Percentiles rank a stretch among this genome's conserved stretches.
Conservation (phyloP, 805 yeast species). For the Brettanomyces sp. region DNA sequence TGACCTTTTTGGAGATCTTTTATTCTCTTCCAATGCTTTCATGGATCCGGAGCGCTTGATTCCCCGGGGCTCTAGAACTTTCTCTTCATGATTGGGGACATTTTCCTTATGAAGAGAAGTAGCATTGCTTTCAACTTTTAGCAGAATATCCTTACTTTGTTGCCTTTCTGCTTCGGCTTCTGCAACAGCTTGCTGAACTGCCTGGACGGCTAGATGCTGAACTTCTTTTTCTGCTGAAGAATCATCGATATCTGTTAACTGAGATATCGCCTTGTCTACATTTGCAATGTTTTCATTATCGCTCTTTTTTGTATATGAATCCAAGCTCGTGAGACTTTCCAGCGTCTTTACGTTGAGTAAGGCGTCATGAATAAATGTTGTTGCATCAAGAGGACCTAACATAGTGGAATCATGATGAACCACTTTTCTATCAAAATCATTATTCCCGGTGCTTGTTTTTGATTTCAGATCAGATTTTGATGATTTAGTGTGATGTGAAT, state of each 20-base stretch:
- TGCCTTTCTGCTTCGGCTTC: constrained; percentile 9
- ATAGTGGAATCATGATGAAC: too few species aligned
- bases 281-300: constrained; percentile 8
- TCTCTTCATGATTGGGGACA: not conserved
- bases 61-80: not conserved
- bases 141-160: not conserved
- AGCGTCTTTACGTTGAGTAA: constrained; percentile 59
- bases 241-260: not conserved
- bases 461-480: not conserved
- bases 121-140: not conserved
- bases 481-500: not conserved
- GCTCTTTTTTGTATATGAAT: constrained; percentile 22
- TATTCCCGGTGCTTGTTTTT: not conserved
- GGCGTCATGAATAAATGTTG: constrained; percentile 55
- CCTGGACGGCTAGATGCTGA: constrained; percentile 24
- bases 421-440: too few species aligned
- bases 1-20: not conserved
- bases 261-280: constrained; percentile 9
- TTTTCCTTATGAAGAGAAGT: not conserved
- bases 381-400: constrained; percentile 13
- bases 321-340: constrained; percentile 33
- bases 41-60: not conserved
- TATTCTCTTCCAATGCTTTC: not conserved
- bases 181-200: constrained; percentile 13
- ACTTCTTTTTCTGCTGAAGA: constrained; percentile 14